Percentiles rank a stretch among this genome's conserved stretches.
Conservation (phyloP, 1,139 yeast genomes). For the Groenewaldozyma auringiensis region DNA sequence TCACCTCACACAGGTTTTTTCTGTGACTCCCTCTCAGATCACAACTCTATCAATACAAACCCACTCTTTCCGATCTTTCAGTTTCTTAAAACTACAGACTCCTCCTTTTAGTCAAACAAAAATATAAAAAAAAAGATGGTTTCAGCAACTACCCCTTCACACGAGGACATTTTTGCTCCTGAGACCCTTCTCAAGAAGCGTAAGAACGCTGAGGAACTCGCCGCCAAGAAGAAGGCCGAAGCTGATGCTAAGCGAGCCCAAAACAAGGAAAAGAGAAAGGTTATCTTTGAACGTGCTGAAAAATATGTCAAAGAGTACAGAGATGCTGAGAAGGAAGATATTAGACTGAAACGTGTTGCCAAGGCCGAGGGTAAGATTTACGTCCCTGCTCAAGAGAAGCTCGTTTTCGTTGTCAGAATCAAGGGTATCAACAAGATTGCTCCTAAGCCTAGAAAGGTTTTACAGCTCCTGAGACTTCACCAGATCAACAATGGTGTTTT, state of each 20-base stretch:
- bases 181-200: conserved; percentile 97
- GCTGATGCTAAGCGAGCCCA: conserved; percentile 77
- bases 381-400: conserved; percentile 95
- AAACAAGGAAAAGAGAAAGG: conserved; percentile 80
- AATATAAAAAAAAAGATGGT: conserved; percentile 19
- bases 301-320: conserved; percentile 96
- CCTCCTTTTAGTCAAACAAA: too few species aligned
- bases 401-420: conserved; percentile 96
- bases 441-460: conserved; percentile 99
- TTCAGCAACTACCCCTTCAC: conserved; percentile 23
- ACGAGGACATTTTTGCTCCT: conserved; percentile 49
- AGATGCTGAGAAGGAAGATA: conserved; percentile 88
- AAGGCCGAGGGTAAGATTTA: conserved; percentile 84
- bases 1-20: too few species aligned
- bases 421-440: conserved; percentile 99
- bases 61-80: too few species aligned
- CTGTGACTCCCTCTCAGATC: too few species aligned
- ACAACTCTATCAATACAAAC: too few species aligned
- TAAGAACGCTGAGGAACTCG: conserved; percentile 50
- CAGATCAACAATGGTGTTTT: conserved; percentile 99
- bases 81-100: too few species aligned
- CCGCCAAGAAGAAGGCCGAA: conserved; percentile 39
- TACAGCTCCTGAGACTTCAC: conserved; percentile 94
- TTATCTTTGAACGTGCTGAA: conserved; percentile 95
- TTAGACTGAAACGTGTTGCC: conserved; percentile 93